Evolutionary conservation across 345 rosid genomes (phyloP), one percentile per base, ranked within the genome.

Genomic region (Alliaria petiolata): DNA sequence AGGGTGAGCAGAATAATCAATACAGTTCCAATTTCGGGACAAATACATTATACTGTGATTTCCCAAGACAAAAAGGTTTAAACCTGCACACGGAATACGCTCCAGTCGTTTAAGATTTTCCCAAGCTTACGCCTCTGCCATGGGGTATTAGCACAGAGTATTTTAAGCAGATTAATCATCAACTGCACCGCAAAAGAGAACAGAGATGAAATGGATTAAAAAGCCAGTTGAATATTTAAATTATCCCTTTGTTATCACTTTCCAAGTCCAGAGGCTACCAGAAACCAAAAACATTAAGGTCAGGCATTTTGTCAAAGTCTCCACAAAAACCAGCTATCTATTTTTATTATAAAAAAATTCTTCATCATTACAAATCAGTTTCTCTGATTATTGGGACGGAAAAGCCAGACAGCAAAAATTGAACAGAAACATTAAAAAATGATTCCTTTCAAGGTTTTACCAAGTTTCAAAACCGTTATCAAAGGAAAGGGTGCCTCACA

Each of bases 81-180:
- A 71, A 90, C 99, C 98, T 92, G 98, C 28, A 87, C 80, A 69
- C 74, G 78, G 69, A 90, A 82, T 76, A 87, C 79, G 63, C 96
- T 91, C 99, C 99, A 95, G 79, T 95, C 98, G 76, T 91, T 93
- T 69, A 95, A 81, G 67, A 90, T 81, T 81, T 95, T 95, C 58
- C 99, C 99, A 56, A 95, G 97, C 80, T 92, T 92, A 61, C 99
- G 93, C 83, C 99, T 92, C 83, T 95, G 98, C 99, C 99, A 95
- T 36, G 98, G 89, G 83, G 88, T 76, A 85, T 95, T 95, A 70
- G 99, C 88, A 76, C 97, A 87, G 53, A 95, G 86, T 76, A 95
- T 87, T 82, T 85, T 92, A 71, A 95, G 92, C 80, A 91, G 83
- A 82, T 91, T 95, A 74, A 85, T 81, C 74, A 92, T 86, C 54